These are phyloP conservation scores for Paramyrothecium roridum DNA, from an alignment of 2,329 filamentous ascomycete species.

Conservation along the genomic window DNA sequence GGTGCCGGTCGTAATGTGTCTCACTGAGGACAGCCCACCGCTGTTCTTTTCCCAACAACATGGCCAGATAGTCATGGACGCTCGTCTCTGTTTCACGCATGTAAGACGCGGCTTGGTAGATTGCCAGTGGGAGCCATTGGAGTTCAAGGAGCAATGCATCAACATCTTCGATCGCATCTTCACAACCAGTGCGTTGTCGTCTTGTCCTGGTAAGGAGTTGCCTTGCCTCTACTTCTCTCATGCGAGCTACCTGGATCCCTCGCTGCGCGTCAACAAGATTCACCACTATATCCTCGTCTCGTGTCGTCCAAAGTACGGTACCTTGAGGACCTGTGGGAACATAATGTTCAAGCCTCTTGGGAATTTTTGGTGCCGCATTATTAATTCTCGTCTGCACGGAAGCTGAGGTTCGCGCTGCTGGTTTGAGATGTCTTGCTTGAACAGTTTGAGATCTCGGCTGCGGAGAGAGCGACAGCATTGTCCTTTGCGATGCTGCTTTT, in stretches of 20 bases:
- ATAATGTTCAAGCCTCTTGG: constrained; percentile 6
- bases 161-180: constrained; percentile 1
- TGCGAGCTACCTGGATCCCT: constrained; percentile 18
- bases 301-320: constrained; percentile 27
- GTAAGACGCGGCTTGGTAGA: constrained; percentile 26
- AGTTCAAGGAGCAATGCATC: constrained; percentile 18
- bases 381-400: too few relatives aligned
- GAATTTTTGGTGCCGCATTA: too few relatives aligned
- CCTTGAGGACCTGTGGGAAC: constrained; percentile 20
- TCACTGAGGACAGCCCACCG: constrained; percentile 17
- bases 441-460: background rate
- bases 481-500: background rate
- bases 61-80: constrained; percentile 18
- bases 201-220: constrained; percentile 1
- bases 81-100: constrained; percentile 20
- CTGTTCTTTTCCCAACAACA: constrained; percentile 13
- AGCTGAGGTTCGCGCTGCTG: too few relatives aligned
- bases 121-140: constrained; percentile 24
- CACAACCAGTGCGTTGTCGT: background rate
- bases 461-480: background rate
- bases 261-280: constrained; percentile 16
- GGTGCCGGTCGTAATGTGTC: constrained; percentile 20
- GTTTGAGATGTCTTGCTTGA: background rate
- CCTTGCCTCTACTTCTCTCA: constrained; percentile 14
- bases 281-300: constrained; percentile 20